Evolutionary conservation across 1,139 yeast species (phyloP), one percentile per base, ranked within the genome.

Genomic region (Zhuliangozyma parablackwelliae): DNA sequence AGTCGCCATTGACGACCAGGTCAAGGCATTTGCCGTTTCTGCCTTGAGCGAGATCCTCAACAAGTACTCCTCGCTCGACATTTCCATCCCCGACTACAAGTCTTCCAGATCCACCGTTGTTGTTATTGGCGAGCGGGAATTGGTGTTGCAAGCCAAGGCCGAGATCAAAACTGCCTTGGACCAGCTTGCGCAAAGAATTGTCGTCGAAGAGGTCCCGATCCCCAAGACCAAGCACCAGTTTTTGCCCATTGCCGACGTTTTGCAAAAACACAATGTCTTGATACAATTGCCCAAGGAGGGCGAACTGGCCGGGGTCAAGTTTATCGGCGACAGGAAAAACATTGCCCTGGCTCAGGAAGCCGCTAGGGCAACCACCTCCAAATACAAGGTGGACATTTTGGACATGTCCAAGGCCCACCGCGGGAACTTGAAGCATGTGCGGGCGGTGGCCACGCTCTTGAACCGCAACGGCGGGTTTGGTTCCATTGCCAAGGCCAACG

Each of bases 351-450:
- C 96, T 26, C 72, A 83, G 47, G 72, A 72, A 72, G 60, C 63
- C 63, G 59, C 77, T 63, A 65, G 58, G 75, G 82, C 47, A 60
- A 74, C 54, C 55, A 75, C 70, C 54, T 73, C 60, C 30, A 69
- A 65, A 48, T 70, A 60, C 54, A 67, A 64, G 49, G 80, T 84
- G 33, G 89, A 84, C 50, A 65, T 78, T 21, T 71, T 90, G 54
- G 95, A 87, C 50, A 81, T 90, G 65, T 80, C 94, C 21, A 82
- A 78, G 58, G 95, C 97, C 29, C 96, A 90, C 59, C 86, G 87
- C 52, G 87, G 86, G 51, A 81, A 85, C 53, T 60, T 80, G 41
- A 57, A 66, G 25, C 97, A 90, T 53, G 96, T 94, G 26, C 78
- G 78, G 50, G 76, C 81, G 28, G 70, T 90, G 40, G 82, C 90